phyloP scores from a whole-genome alignment of 2,329 filamentous ascomycete genomes.

The Penicillium sp. region DNA sequence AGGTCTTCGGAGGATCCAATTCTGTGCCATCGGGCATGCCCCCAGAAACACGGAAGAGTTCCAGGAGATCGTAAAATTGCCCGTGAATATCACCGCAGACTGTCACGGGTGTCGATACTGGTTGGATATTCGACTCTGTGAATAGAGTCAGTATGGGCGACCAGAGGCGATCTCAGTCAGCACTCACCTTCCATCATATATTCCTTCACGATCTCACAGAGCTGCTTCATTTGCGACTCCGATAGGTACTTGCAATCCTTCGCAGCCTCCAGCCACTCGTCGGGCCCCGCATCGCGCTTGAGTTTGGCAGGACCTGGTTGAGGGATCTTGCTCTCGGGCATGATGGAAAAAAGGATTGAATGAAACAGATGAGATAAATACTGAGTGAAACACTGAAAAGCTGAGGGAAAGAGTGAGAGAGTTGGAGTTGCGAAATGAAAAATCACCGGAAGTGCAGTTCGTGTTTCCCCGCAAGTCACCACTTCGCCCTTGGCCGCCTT shows the following conservation, averaged over 20 bases:
- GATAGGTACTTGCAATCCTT: conserved; percentile 97
- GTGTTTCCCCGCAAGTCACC: conserved; percentile 11
- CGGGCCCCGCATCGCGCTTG: conserved; percentile 75
- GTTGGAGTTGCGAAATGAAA: not conserved
- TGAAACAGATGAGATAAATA: conserved; percentile 1
- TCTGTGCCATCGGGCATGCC: conserved; percentile 87
- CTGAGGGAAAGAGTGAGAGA: conserved; percentile 3
- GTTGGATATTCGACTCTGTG: conserved; percentile 94
- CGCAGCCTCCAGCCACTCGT: conserved; percentile 95
- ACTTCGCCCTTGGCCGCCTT: conserved; percentile 7
- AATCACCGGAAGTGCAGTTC: conserved; percentile 15
- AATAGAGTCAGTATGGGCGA: conserved; percentile 14
- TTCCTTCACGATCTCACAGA: conserved; percentile 98
- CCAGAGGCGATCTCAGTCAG: not conserved
- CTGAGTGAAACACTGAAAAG: conserved; percentile 15
- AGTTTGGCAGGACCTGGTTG: conserved; percentile 88
- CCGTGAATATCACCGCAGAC: conserved; percentile 98
- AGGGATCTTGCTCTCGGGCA: conserved; percentile 61
- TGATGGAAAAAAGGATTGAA: conserved; percentile 20
- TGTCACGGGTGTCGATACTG: conserved; percentile 93
- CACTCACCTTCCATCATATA: conserved; percentile 88
- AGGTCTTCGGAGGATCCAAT: conserved; percentile 63
- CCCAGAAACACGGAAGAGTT: conserved; percentile 92
- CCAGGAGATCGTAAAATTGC: conserved; percentile 96
- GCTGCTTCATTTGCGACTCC: conserved; percentile 94